These are phyloP conservation scores for Tolypocladium guangdongense DNA, from an alignment of 2,329 filamentous ascomycete species.

Conservation along the genomic window DNA sequence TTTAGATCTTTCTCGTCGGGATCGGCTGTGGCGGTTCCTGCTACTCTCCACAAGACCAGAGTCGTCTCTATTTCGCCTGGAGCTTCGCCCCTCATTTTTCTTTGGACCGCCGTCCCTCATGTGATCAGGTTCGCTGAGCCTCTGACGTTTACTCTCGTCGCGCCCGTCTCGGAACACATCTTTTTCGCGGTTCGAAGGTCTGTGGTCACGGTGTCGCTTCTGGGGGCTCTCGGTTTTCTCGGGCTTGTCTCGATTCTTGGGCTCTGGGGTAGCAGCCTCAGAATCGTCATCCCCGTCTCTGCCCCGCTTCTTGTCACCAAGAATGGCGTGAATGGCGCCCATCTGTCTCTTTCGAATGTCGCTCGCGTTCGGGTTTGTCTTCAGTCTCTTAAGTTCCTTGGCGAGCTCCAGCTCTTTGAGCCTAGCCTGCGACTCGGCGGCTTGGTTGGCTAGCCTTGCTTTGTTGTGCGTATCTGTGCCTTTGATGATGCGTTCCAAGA, in stretches of 20 bases:
- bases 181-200: slow-evolving; percentile 4
- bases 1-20: neutral
- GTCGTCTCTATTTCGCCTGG: neutral
- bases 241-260: neutral
- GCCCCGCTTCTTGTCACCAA: slow-evolving; percentile 32
- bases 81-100: slow-evolving; percentile 8
- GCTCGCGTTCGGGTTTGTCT: slow-evolving; percentile 31
- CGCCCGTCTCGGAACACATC: slow-evolving; percentile 7
- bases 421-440: slow-evolving; percentile 63
- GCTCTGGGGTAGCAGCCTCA: slow-evolving; percentile 1
- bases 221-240: slow-evolving; percentile 3
- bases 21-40: neutral
- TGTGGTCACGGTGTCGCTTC: neutral
- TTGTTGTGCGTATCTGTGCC: slow-evolving; percentile 86
- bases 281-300: slow-evolving; percentile 13
- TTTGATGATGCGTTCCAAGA: slow-evolving; percentile 77
- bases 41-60: neutral
- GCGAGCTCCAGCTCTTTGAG: slow-evolving; percentile 49
- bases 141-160: slow-evolving; percentile 1
- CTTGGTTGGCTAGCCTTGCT: slow-evolving; percentile 73
- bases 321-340: slow-evolving; percentile 48
- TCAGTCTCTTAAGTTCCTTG: slow-evolving; percentile 32
- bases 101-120: neutral
- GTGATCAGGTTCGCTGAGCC: neutral
- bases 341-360: slow-evolving; percentile 49